Evolutionary conservation across 768 basidiomycete species (phyloP), one percentile per base, ranked within the genome.

Genomic region (Lactarius vividus): DNA sequence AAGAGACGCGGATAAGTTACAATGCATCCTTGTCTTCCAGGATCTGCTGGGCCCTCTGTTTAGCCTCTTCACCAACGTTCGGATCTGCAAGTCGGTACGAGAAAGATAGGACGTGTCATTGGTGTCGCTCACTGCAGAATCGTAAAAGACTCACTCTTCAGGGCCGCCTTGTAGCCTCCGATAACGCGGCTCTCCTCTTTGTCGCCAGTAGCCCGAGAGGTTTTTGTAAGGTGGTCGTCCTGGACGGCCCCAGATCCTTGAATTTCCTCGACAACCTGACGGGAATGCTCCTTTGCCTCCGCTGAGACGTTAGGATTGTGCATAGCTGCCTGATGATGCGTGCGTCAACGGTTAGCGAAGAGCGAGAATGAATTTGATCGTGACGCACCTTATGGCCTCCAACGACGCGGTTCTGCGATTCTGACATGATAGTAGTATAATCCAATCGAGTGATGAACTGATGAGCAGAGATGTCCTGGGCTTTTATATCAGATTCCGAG

Each of bases 241-340:
- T 66, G 61, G 23, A 63, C 61, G 26, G 37, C 59, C 26, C 65
- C 67, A 49, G 69, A 44, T 33, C 62, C 62, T 63, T 70, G 61
- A 7, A 70, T 66, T 59, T 70, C 73, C 54, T 73, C 70, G 44
- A 74, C 65, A 8, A 67, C 67, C 54, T 71, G 64, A 20, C 72
- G 73, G 4, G 74, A 72, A 57, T 73, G 72, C 56, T 76, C 74
- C 64, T 77, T 76, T 16, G 74, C 74, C 68, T 75, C 73, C 0
- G 74, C 72, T 2, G 74, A 75, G 66, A 73, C 71, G 62, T 72
- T 72, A 13, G 71, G 74, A 70, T 76, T 76, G 63, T 74, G 71
- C 59, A 75, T 59, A 20, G 71, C 71, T 7, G 75, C 74, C 74
- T 75, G 46, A 57, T 11, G 8, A 23, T 23, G 10, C 23, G 46